Conservation (phyloP, 2,329 filamentous ascomycete genomes). For the Stagonosporopsis rhizophila region DNA sequence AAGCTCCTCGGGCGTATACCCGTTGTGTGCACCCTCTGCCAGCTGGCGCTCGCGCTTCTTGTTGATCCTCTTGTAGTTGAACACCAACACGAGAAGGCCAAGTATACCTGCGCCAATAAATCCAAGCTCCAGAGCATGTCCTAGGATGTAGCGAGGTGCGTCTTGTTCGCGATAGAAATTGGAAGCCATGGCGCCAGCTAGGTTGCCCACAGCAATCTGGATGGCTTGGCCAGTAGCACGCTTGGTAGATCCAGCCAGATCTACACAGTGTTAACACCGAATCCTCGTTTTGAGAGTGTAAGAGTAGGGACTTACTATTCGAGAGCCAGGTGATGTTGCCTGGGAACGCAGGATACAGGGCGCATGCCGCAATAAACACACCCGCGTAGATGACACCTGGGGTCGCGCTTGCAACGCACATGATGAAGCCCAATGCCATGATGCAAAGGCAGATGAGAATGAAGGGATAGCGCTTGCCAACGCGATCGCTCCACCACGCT, state of each 20-base stretch:
- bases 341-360: slow-evolving; percentile 49
- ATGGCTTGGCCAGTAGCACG: slow-evolving; percentile 57
- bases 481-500: slow-evolving; percentile 42
- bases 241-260: slow-evolving; percentile 61
- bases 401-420: slow-evolving; percentile 43
- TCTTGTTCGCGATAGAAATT: slow-evolving; percentile 70
- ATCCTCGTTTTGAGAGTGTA: neutral
- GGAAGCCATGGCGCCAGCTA: slow-evolving; percentile 67
- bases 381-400: slow-evolving; percentile 49
- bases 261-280: slow-evolving; percentile 43
- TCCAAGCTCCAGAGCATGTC: slow-evolving; percentile 60
- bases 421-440: slow-evolving; percentile 48
- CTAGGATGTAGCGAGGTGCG: slow-evolving; percentile 58
- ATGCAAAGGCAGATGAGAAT: slow-evolving; percentile 42
- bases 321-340: slow-evolving; percentile 59
- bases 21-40: slow-evolving; percentile 46
- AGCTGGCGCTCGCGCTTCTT: slow-evolving; percentile 56
- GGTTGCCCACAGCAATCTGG: slow-evolving; percentile 59
- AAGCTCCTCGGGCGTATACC: slow-evolving; percentile 61
- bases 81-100: slow-evolving; percentile 53
- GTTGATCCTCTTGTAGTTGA: slow-evolving; percentile 66
- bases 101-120: slow-evolving; percentile 58
- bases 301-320: slow-evolving; percentile 51
- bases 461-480: slow-evolving; percentile 45
- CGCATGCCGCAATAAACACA: slow-evolving; percentile 47